A percentile compares a stretch with the other conserved stretches of the same genome.
Evolutionary conservation across 345 rosid species (phyloP).

Genomic region (Eucalyptus pumila): DNA sequence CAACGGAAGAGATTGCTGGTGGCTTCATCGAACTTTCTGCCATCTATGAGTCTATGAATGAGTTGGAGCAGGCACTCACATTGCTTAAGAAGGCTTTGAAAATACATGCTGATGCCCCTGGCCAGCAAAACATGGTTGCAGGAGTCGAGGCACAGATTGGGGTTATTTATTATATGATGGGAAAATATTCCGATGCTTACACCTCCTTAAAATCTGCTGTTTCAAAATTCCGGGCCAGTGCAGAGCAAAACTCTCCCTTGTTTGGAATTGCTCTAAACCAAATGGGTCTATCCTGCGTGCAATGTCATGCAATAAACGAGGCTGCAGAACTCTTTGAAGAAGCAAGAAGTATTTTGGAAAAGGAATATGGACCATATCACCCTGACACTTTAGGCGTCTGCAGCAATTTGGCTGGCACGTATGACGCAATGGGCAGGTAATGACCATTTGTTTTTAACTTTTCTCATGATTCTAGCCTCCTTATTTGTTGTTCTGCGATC

Average conservation of each 20-base stretch:
- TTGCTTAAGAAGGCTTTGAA: slow-evolving; percentile 60
- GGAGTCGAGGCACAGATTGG: slow-evolving; percentile 97
- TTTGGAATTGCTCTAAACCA: slow-evolving; percentile 84
- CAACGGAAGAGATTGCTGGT: slow-evolving; percentile 66
- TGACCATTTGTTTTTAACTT: background rate
- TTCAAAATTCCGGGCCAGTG: slow-evolving; percentile 63
- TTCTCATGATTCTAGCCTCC: background rate
- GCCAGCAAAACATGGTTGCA: slow-evolving; percentile 64
- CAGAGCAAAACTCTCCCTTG: slow-evolving; percentile 64
- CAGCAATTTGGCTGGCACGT: slow-evolving; percentile 90
- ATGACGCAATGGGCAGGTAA: slow-evolving; percentile 98
- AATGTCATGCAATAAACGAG: slow-evolving; percentile 49
- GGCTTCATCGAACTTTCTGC: slow-evolving; percentile 80
- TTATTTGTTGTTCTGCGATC: background rate
- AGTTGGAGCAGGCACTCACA: slow-evolving; percentile 46
- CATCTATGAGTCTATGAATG: slow-evolving; percentile 71
- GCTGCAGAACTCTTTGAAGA: slow-evolving; percentile 89
- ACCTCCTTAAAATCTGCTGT: slow-evolving; percentile 53
- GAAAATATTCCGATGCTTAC: slow-evolving; percentile 58
- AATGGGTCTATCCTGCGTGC: slow-evolving; percentile 83
- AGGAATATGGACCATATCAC: slow-evolving; percentile 82
- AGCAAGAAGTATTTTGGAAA: slow-evolving; percentile 62
- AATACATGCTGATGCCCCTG: slow-evolving; percentile 37
- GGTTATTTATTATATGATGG: slow-evolving; percentile 76
- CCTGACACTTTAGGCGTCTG: slow-evolving; percentile 79